A percentile compares a stretch with the other conserved stretches of the same genome.
phyloP scores from a whole-genome alignment of 2,329 filamentous ascomycete genomes.

The Onygena corvina region DNA sequence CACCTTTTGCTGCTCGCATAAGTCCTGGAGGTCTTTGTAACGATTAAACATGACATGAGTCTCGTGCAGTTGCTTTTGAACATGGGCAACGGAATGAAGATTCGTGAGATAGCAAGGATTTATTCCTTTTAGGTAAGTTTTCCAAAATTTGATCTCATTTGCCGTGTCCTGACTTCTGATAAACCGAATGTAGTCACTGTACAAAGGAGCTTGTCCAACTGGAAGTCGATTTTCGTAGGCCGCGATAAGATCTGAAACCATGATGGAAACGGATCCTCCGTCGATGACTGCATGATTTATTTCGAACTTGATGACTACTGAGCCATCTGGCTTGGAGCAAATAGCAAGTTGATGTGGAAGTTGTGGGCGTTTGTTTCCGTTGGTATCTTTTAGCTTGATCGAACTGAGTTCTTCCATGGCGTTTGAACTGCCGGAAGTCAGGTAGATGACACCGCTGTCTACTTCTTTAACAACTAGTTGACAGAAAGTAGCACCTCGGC shows the following conservation, averaged over 20 bases:
- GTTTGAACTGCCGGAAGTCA: slow-evolving; percentile 12
- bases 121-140: slow-evolving; percentile 18
- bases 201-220: slow-evolving; percentile 11
- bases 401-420: slow-evolving; percentile 9
- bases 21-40: slow-evolving; percentile 10
- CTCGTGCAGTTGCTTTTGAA: slow-evolving; percentile 5
- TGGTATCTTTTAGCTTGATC: slow-evolving; percentile 11
- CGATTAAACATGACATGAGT: slow-evolving; percentile 11
- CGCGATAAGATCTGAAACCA: slow-evolving; percentile 31
- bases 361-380: slow-evolving; percentile 14
- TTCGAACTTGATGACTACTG: slow-evolving; percentile 31
- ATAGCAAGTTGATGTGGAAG: slow-evolving; percentile 31
- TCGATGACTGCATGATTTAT: slow-evolving; percentile 38
- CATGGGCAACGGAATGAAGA: background rate
- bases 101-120: slow-evolving; percentile 17
- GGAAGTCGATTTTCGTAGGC: slow-evolving; percentile 23
- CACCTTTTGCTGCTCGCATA: slow-evolving; percentile 14
- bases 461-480: slow-evolving; percentile 27
- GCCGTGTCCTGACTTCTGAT: slow-evolving; percentile 10
- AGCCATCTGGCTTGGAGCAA: slow-evolving; percentile 23
- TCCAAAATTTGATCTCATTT: slow-evolving; percentile 20
- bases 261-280: slow-evolving; percentile 34
- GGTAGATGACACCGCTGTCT: slow-evolving; percentile 20
- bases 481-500: slow-evolving; percentile 28
- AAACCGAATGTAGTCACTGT: slow-evolving; percentile 16